Evolutionary conservation across 352 stramenopile genomes (phyloP).

Genomic region (Pythium sp.): DNA sequence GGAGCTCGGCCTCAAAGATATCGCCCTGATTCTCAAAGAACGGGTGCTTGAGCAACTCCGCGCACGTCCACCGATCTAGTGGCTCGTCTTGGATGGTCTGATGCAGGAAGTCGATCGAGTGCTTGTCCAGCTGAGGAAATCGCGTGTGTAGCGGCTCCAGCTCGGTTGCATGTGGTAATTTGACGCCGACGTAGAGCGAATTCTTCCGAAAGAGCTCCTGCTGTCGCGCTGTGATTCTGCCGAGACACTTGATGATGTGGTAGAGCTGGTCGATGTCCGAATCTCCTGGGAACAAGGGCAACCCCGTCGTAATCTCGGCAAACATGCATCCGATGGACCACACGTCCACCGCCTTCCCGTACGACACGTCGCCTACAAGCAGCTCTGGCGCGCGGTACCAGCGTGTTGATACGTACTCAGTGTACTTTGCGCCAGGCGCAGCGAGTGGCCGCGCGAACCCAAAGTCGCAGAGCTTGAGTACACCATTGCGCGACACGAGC

Average conservation of each 20-base stretch:
- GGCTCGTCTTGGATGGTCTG: conserved; percentile 79
- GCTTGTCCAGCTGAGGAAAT: conserved; percentile 68
- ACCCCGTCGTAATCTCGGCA: conserved; percentile 94
- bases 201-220: conserved; percentile 85
- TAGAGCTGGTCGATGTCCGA: conserved; percentile 95
- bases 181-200: conserved; percentile 76
- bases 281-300: conserved; percentile 95
- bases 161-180: conserved; percentile 56
- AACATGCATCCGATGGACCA: conserved; percentile 97
- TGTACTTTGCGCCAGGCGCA: conserved; percentile 68
- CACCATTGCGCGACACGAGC: conserved; percentile 89
- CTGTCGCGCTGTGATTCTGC: conserved; percentile 63
- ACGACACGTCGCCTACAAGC: conserved; percentile 83
- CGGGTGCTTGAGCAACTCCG: conserved; percentile 68
- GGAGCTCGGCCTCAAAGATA: conserved; percentile 61
- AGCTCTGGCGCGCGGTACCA: conserved; percentile 96
- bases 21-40: conserved; percentile 62
- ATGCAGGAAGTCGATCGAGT: conserved; percentile 61
- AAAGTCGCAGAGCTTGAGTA: conserved; percentile 94
- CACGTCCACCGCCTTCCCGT: conserved; percentile 96
- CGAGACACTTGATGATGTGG: conserved; percentile 82
- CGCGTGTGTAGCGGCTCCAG: conserved; percentile 56
- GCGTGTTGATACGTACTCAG: conserved; percentile 91
- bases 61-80: conserved; percentile 77
- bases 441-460: conserved; percentile 76